Base-by-base conservation (phyloP, 768 basidiomycete genomes). In the Mycena rebaudengoi region DNA sequence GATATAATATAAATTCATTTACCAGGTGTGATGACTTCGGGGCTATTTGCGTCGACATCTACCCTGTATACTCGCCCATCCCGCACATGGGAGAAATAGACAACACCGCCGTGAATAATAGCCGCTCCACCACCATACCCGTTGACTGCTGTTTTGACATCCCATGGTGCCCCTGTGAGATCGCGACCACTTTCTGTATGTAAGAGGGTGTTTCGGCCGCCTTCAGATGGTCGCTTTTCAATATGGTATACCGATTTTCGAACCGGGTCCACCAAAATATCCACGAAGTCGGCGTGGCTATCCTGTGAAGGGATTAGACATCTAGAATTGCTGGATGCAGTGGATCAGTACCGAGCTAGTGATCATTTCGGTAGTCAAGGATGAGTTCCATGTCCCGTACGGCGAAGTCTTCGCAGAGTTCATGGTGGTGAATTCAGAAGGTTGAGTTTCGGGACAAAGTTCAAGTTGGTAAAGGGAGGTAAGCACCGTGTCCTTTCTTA, bases 71-170 rank as follows among this genome's bases (percentile, higher is more conserved):
- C 78, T 20, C 83, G 75, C 8, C 82, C 82, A 70, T 88, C 85
- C 10, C 54, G 49, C 33, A 77, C 74, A 69, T 87, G 80, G 4
- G 87, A 87, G 69, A 89, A 91, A 75, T 86, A 86, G 16, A 84
- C 68, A 8, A 74, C 73, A 5, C 78, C 81, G 35, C 76, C 79
- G 50, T 83, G 70, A 0, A 82, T 84, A 29, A 82, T 78, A 1
- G 86, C 85, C 2, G 85, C 77, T 7, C 80, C 86, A 14, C 90
- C 89, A 2, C 90, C 90, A 57, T 90, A 91, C 70, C 89, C 89
- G 32, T 91, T 84, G 2, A 91, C 88, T n/a, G 80, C 71, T 0
- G 82, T 81, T 30, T 85, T 80, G 4, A 86, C 85, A 71, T 90
- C 89, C 82, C 84, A 91, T 0, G 79, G 81, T 30, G 76, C 69